A percentile compares a stretch with the other conserved stretches of the same genome.
Conservation (phyloP, 2,329 filamentous ascomycete genomes). For the Ramichloridium luteum region DNA sequence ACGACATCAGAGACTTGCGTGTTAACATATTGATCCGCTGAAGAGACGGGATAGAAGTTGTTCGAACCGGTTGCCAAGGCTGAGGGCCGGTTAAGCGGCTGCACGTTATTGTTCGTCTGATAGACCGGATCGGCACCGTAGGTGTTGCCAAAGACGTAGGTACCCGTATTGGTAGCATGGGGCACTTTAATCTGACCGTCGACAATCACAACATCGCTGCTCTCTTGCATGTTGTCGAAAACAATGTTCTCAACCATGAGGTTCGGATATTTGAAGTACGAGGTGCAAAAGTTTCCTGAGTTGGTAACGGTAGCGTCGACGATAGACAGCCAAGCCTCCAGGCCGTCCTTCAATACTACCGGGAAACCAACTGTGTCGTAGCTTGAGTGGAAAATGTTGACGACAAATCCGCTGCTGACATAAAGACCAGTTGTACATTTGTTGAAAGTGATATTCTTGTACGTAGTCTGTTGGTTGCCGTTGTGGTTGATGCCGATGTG, state of each 20-base stretch:
- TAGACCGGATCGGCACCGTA: slow-evolving; percentile 9
- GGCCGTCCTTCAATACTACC: slow-evolving; percentile 7
- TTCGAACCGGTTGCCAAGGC: slow-evolving; percentile 1
- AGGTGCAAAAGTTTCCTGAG: slow-evolving; percentile 9
- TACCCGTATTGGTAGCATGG: slow-evolving; percentile 2
- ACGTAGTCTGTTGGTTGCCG: slow-evolving; percentile 46
- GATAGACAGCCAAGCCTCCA: slow-evolving; percentile 7
- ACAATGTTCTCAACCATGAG: slow-evolving; percentile 11
- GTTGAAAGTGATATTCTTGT: slow-evolving; percentile 16
- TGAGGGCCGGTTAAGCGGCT: slow-evolving; percentile 2
- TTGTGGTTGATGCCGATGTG: slow-evolving; percentile 42
- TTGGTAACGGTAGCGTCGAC: slow-evolving; percentile 7
- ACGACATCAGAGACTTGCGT: slow-evolving; percentile 7
- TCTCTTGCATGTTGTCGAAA: slow-evolving; percentile 3
- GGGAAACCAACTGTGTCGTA: slow-evolving; percentile 6
- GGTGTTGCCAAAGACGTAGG: slow-evolving; percentile 12
- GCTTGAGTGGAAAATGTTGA: slow-evolving; percentile 7
- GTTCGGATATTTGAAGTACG: slow-evolving; percentile 7
- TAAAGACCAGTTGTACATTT: slow-evolving; percentile 9
- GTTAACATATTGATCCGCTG: slow-evolving; percentile 5
- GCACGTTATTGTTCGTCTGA: slow-evolving; percentile 4
- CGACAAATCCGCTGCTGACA: slow-evolving; percentile 5
- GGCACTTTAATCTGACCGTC: slow-evolving; percentile 4
- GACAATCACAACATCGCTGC: slow-evolving; percentile 4
- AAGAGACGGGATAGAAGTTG: slow-evolving; percentile 4